Evolutionary conservation across 306 rosid genomes (phyloP), one percentile per base, ranked within the genome.

Genomic region (Lagenaria siceraria): DNA sequence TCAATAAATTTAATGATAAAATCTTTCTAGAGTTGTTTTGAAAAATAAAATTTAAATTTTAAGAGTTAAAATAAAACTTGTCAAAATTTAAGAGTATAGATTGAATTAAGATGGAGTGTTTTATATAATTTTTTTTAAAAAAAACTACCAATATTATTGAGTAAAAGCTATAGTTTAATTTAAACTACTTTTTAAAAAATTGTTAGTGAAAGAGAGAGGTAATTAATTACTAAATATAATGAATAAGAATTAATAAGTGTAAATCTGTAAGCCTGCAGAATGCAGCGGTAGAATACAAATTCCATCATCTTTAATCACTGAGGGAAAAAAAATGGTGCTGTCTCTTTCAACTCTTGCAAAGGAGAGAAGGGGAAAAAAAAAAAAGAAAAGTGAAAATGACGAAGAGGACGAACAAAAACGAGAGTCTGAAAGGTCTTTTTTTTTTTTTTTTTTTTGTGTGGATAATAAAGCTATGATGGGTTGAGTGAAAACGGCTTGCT

Each of bases 321-420:
- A 51, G 52, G 52, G 18, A 46, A 46, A 46, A 46, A 46, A 74
- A 40, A 75, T 7, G 87, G 88, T 78, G 85, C 18, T 17, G 93
- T 92, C 98, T 38, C 83, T 88, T 88, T 88, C 97, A 87, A 82
- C 87, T 72, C 88, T 79, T 76, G 64, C 83, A 81, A 83, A 80
- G 76, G 61, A 64, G 51, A 66, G 48, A 65, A 78, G 56, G 33
- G 48, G 75, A 66, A 35, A 27, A 74, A 51, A 19, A 63, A 42
- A 75, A 68, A 68, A 40, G 40, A 2, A 49, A 64, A 76, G 55
- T 55, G 68, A 59, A 76, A 71, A 48, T 71, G 59, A 71, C 59
- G 22, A 8, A 24, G 59, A 49, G 59, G 76, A 27, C 22, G 40
- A 71, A 71, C 59, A 48, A 48, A 36, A 46, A 51, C 55, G 31